Evolutionary conservation across 176 grass and related monocot species (phyloP).

Genomic region (Hsuehochloa calcarea): DNA sequence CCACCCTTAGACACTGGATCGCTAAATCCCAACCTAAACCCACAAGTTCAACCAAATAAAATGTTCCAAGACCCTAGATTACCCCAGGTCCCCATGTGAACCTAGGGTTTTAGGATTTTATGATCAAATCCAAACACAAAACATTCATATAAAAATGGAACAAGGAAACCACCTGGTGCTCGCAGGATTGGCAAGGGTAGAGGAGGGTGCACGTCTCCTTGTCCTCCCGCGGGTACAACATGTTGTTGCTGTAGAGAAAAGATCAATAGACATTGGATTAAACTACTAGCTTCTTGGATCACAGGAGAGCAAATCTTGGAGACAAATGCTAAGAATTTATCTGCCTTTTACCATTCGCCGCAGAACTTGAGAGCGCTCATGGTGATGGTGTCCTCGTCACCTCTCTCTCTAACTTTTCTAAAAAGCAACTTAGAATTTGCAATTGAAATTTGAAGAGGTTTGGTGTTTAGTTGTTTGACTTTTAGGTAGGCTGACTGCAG

Average conservation of each 20-base stretch:
- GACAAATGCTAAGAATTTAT: background rate
- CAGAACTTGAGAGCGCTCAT: constrained; percentile 78
- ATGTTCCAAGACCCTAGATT: background rate
- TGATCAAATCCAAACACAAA: constrained; percentile 9
- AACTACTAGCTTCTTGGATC: background rate
- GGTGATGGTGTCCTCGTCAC: background rate
- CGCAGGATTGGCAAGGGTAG: constrained; percentile 69
- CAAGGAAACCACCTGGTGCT: constrained; percentile 52
- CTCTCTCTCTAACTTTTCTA: background rate
- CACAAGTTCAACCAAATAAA: background rate
- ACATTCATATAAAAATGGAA: background rate
- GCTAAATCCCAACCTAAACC: constrained; percentile 30
- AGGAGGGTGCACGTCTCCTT: constrained; percentile 61
- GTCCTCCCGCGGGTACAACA: constrained; percentile 84
- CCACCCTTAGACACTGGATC: constrained; percentile 4
- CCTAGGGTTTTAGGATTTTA: constrained; percentile 33
- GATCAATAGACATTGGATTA: background rate
- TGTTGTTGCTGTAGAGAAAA: constrained; percentile 68
- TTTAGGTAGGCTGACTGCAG: too few species aligned
- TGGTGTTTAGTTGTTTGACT: too few species aligned
- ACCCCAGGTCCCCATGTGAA: background rate
- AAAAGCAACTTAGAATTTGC: too few species aligned
- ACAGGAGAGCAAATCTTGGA: background rate
- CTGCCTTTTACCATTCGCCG: constrained; percentile 53
- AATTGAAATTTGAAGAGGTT: too few species aligned